Percentiles rank a stretch among this genome's conserved stretches.
Conservation (phyloP, 768 basidiomycete genomes). For the Pleurotus sapidus region DNA sequence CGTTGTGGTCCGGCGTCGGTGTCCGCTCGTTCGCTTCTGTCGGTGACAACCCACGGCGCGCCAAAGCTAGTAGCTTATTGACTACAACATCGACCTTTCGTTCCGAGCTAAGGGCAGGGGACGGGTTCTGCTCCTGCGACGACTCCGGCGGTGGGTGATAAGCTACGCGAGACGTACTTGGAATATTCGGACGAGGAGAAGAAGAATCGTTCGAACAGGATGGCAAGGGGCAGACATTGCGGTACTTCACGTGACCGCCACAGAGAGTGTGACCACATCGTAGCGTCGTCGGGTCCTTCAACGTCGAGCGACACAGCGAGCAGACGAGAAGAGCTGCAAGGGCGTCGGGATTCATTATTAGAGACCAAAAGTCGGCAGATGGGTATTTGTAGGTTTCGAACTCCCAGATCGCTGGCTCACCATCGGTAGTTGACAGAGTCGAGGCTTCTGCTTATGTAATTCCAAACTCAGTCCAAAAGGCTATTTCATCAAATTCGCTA, state of each 20-base stretch:
- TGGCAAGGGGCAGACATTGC: slow-evolving; percentile 25
- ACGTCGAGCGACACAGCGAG: slow-evolving; percentile 54
- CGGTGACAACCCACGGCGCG: slow-evolving; percentile 20
- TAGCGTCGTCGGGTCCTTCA: slow-evolving; percentile 66
- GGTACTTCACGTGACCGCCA: slow-evolving; percentile 35
- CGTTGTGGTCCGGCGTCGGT: slow-evolving; percentile 24
- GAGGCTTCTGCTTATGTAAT: slow-evolving; percentile 6
- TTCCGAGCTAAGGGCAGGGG: slow-evolving; percentile 10
- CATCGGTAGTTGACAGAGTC: slow-evolving; percentile 8
- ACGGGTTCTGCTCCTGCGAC: slow-evolving; percentile 5
- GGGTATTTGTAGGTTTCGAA: not conserved
- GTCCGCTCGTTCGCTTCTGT: slow-evolving; percentile 8
- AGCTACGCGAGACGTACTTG: slow-evolving; percentile 31
- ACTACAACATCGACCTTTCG: slow-evolving; percentile 52
- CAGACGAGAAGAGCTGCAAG: slow-evolving; percentile 43
- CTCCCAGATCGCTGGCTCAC: slow-evolving; percentile 8
- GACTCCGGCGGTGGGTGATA: slow-evolving; percentile 30
- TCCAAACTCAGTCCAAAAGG: too few species aligned
- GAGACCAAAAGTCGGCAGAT: not conserved
- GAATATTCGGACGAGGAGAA: slow-evolving; percentile 33
- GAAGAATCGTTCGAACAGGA: slow-evolving; percentile 23
- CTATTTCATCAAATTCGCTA: too few species aligned
- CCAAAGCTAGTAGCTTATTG: slow-evolving; percentile 49
- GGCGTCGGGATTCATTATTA: slow-evolving; percentile 13
- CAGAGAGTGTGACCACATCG: slow-evolving; percentile 87